phyloP scores from a whole-genome alignment of 805 yeast species.

The Barnettozyma wickerhamii region DNA sequence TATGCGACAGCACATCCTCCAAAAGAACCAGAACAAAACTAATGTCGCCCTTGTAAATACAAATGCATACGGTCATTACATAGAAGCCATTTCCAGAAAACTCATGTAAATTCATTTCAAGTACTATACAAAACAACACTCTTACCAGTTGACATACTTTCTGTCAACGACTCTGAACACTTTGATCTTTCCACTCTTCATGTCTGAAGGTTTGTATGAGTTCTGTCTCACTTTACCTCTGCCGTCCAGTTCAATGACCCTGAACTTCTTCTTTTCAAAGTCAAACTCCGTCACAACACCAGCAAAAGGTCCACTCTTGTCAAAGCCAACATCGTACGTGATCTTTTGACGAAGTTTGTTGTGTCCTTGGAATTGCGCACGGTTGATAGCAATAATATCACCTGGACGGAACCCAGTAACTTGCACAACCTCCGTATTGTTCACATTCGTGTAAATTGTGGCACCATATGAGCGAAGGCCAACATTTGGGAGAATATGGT shows the following conservation, averaged over 20 bases:
- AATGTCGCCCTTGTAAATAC: background rate
- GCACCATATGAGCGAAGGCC: constrained; percentile 72
- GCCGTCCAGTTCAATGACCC: constrained; percentile 55
- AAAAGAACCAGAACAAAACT: too few species aligned
- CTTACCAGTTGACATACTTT: constrained; percentile 67
- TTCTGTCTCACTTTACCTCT: constrained; percentile 52
- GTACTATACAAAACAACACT: too few species aligned
- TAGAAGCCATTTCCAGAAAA: too few species aligned
- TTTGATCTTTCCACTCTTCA: constrained; percentile 74
- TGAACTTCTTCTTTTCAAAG: constrained; percentile 60
- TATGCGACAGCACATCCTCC: too few species aligned
- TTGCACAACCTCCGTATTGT: constrained; percentile 45
- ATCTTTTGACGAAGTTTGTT: constrained; percentile 54
- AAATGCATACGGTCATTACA: too few species aligned
- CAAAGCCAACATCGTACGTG: constrained; percentile 58
- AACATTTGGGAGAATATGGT: constrained; percentile 45
- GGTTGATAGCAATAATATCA: constrained; percentile 72
- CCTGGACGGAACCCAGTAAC: constrained; percentile 72
- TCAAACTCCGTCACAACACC: constrained; percentile 75
- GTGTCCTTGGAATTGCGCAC: constrained; percentile 70
- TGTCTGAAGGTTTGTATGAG: constrained; percentile 63
- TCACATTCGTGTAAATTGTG: constrained; percentile 54
- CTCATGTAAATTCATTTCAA: too few species aligned
- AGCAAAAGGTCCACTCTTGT: constrained; percentile 51
- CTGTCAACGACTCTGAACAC: constrained; percentile 79